phyloP scores from a whole-genome alignment of 2,329 filamentous ascomycete species.

The Camillea tinctor region DNA sequence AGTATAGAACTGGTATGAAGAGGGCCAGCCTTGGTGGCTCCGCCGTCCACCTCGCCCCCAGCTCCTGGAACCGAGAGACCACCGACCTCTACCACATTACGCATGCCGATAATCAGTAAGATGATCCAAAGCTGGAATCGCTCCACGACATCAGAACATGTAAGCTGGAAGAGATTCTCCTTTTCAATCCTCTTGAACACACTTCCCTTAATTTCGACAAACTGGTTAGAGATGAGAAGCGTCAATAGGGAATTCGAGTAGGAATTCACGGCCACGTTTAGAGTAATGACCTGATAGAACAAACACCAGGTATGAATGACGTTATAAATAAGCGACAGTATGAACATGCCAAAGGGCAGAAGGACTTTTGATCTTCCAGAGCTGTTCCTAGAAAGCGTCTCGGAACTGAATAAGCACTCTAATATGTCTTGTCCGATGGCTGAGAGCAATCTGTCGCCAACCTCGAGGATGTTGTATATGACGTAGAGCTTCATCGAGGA shows the following conservation, averaged over 20 bases:
- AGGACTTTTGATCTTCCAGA: conserved; percentile 90
- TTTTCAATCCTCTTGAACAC: conserved; percentile 99
- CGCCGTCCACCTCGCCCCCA: conserved; percentile 45
- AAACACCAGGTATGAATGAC: conserved; percentile 82
- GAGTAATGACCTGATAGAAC: conserved; percentile 96
- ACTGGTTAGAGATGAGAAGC: conserved; percentile 92
- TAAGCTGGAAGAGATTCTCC: conserved; percentile 94
- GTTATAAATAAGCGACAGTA: conserved; percentile 83
- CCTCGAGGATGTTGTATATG: conserved; percentile 96
- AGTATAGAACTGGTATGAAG: conserved; percentile 72
- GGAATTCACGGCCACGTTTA: conserved; percentile 97
- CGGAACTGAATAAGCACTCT: conserved; percentile 90
- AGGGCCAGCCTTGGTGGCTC: conserved; percentile 55
- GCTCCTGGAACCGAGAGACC: conserved; percentile 66
- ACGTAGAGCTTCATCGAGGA: conserved; percentile 98
- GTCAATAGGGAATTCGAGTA: conserved; percentile 96
- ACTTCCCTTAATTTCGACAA: conserved; percentile 97
- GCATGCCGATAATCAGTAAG: conserved; percentile 91
- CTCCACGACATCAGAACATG: conserved; percentile 94
- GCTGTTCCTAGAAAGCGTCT: conserved; percentile 83
- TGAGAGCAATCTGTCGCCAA: conserved; percentile 83
- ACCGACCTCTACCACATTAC: conserved; percentile 94
- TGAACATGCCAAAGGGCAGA: conserved; percentile 86
- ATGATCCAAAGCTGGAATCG: conserved; percentile 98
- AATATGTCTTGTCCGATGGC: conserved; percentile 94